Conservation (phyloP, 148 eudicot species). For the Amaranthus cruentus region DNA sequence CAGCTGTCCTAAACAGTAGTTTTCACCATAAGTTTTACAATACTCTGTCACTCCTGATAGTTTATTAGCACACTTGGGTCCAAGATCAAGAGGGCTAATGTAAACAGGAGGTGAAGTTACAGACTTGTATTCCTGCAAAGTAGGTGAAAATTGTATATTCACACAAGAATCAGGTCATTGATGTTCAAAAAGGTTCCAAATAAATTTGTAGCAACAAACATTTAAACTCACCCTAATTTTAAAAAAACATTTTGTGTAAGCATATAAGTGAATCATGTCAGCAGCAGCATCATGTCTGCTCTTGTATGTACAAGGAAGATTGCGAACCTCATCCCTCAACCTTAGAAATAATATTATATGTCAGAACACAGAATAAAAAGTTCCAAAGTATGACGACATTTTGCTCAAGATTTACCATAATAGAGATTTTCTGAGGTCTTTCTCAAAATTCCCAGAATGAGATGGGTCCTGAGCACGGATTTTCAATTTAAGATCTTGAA, state of each 20-base stretch:
- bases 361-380: constrained; percentile 6
- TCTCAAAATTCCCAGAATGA: constrained; percentile 54
- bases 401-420: constrained; percentile 54
- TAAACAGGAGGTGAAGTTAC: constrained; percentile 79
- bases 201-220: neutral
- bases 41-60: constrained; percentile 69
- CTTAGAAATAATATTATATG: constrained; percentile 28
- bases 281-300: constrained; percentile 98
- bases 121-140: constrained; percentile 68
- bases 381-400: neutral
- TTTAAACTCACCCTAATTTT: constrained; percentile 59
- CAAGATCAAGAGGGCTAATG: constrained; percentile 93
- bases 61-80: constrained; percentile 84
- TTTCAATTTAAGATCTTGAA: constrained; percentile 57
- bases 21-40: constrained; percentile 81
- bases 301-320: constrained; percentile 73
- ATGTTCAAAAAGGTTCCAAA: neutral
- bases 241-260: constrained; percentile 73
- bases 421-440: constrained; percentile 68
- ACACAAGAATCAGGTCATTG: constrained; percentile 1
- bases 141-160: neutral
- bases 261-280: constrained; percentile 89
- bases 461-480: constrained; percentile 79
- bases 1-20: constrained; percentile 91
- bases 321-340: constrained; percentile 96